Conservation (phyloP, 1,284 basidiomycete genomes). For the Entoloma clypeatum region DNA sequence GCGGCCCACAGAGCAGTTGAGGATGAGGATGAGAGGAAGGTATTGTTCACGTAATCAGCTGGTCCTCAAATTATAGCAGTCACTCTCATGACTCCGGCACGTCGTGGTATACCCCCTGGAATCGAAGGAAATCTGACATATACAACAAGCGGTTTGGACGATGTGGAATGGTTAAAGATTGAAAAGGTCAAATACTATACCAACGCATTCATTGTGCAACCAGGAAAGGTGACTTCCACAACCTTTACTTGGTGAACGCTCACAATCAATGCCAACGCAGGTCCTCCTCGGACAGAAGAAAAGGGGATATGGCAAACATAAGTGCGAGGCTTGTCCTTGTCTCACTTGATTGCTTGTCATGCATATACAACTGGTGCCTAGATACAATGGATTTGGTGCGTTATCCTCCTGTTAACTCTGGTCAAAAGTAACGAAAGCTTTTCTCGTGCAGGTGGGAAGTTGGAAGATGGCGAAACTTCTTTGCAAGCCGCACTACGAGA, state of each 20-base stretch:
- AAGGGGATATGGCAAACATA: slow-evolving; percentile 59
- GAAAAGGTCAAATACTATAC: slow-evolving; percentile 48
- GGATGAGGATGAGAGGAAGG: slow-evolving; percentile 15
- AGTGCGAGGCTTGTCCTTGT: slow-evolving; percentile 39
- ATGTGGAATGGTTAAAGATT: slow-evolving; percentile 39
- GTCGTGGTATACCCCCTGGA: slow-evolving; percentile 32
- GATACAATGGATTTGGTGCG: slow-evolving; percentile 66
- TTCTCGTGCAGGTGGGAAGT: slow-evolving; percentile 53
- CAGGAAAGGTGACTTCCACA: slow-evolving; percentile 31
- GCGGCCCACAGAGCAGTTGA: slow-evolving; percentile 9
- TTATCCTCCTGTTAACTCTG: neutral
- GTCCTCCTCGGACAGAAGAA: slow-evolving; percentile 70
- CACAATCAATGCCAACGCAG: slow-evolving; percentile 10
- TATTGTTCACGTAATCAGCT: slow-evolving; percentile 29
- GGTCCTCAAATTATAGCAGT: too few relatives aligned
- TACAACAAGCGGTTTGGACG: slow-evolving; percentile 34
- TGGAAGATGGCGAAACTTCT: slow-evolving; percentile 60
- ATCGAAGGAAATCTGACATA: slow-evolving; percentile 30
- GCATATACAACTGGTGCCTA: slow-evolving; percentile 22
- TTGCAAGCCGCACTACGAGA: slow-evolving; percentile 61
- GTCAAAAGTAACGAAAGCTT: neutral
- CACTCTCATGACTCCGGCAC: too few relatives aligned
- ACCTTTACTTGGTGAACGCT: neutral
- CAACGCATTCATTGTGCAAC: slow-evolving; percentile 52
- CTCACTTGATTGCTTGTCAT: neutral